A percentile compares a stretch with the other conserved stretches of the same genome.
Conservation (phyloP, 345 rosid genomes). For the Hirschfeldia incana region DNA sequence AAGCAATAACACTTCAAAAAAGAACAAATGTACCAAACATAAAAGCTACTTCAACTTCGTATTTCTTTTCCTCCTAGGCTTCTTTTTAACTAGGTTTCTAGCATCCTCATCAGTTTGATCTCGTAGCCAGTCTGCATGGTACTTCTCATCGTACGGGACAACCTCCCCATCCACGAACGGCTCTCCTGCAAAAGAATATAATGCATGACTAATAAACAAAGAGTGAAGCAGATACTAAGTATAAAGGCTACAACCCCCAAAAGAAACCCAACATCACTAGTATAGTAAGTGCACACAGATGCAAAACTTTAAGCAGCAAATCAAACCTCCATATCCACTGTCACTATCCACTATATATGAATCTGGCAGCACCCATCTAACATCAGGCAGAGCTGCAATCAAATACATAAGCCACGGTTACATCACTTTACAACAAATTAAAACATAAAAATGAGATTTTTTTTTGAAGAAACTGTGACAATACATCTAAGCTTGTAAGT, state of each 20-base stretch:
- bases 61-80: constrained; percentile 35
- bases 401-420: constrained; percentile 8
- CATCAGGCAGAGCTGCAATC: constrained; percentile 47
- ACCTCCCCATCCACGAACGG: constrained; percentile 42
- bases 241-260: background rate
- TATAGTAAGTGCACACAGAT: background rate
- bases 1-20: background rate
- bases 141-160: constrained; percentile 44
- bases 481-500: constrained; percentile 44
- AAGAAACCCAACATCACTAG: background rate
- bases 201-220: background rate
- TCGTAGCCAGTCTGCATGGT: constrained; percentile 43
- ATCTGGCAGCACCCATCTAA: constrained; percentile 50
- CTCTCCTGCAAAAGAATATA: constrained; percentile 37
- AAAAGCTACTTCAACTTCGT: constrained; percentile 2
- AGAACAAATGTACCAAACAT: constrained; percentile 3
- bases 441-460: background rate
- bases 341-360: constrained; percentile 39
- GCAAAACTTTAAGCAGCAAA: background rate
- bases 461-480: background rate
- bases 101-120: constrained; percentile 32
- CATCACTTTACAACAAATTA: constrained; percentile 4
- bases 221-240: background rate
- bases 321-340: constrained; percentile 44
- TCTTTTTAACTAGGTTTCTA: constrained; percentile 13